These are phyloP conservation scores for Flammula alnicola DNA, from an alignment of 1,284 basidiomycete genomes.

Conservation along the genomic window DNA sequence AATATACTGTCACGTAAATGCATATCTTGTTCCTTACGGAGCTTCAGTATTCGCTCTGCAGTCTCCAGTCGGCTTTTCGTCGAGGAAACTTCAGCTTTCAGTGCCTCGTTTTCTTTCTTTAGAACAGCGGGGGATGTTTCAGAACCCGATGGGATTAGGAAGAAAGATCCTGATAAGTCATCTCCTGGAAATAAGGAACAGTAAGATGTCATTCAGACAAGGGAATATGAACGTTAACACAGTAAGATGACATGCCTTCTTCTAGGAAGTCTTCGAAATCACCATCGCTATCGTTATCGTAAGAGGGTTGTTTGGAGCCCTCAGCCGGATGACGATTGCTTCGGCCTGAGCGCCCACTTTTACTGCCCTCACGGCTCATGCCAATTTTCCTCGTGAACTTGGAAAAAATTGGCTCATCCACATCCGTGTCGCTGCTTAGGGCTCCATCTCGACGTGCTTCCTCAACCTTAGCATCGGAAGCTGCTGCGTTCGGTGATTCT, in stretches of 20 bases:
- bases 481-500: conserved; percentile 31
- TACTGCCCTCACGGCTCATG: conserved; percentile 36
- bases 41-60: conserved; percentile 63
- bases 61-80: conserved; percentile 60
- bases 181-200: conserved; percentile 41
- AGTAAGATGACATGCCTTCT: conserved; percentile 37
- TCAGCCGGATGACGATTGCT: conserved; percentile 11
- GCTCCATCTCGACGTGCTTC: conserved; percentile 48
- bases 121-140: conserved; percentile 54
- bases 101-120: conserved; percentile 64
- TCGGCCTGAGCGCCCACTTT: conserved; percentile 16
- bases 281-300: conserved; percentile 41
- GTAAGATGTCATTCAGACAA: conserved; percentile 1
- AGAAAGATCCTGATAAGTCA: conserved; percentile 79
- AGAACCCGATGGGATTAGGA: conserved; percentile 64
- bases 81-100: conserved; percentile 62
- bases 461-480: conserved; percentile 30
- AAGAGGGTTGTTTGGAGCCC: conserved; percentile 19
- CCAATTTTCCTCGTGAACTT: conserved; percentile 53
- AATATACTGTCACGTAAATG: conserved; percentile 79
- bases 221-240: neutral
- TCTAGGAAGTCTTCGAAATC: conserved; percentile 44
- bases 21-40: conserved; percentile 76
- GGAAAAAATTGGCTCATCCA: conserved; percentile 60
- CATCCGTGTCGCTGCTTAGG: conserved; percentile 66